A percentile compares a stretch with the other conserved stretches of the same genome.
These are phyloP conservation scores for Mycena polygramma DNA, from an alignment of 768 basidiomycete genomes.

Conservation along the genomic window DNA sequence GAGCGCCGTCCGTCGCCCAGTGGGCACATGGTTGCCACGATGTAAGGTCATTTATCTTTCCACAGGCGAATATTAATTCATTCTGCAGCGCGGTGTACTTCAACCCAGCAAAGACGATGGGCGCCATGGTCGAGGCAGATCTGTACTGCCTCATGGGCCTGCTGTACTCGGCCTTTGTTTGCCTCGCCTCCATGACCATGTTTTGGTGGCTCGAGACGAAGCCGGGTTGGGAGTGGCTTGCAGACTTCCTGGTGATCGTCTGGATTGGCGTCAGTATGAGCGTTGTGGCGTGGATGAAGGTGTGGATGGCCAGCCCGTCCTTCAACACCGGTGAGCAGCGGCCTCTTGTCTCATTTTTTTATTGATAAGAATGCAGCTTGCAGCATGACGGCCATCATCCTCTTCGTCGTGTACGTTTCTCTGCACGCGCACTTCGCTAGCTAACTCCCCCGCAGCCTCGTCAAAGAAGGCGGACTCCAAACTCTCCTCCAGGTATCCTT, in stretches of 20 bases:
- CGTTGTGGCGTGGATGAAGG: slow-evolving; percentile 89
- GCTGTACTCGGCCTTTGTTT: slow-evolving; percentile 79
- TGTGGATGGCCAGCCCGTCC: slow-evolving; percentile 85
- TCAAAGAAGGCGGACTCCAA: slow-evolving; percentile 89
- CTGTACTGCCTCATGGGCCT: slow-evolving; percentile 81
- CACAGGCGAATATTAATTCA: neutral
- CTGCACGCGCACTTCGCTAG: neutral
- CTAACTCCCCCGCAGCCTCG: slow-evolving; percentile 62
- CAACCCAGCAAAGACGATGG: slow-evolving; percentile 93
- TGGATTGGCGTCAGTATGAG: slow-evolving; percentile 92
- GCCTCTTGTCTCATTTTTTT: neutral
- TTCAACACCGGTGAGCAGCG: slow-evolving; percentile 81
- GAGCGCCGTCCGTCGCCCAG: slow-evolving; percentile 75
- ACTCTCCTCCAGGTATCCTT: slow-evolving; percentile 81
- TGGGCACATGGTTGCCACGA: slow-evolving; percentile 93
- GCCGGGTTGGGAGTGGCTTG: slow-evolving; percentile 80
- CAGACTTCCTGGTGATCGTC: slow-evolving; percentile 77
- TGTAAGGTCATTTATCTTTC: slow-evolving; percentile 67
- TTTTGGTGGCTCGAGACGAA: slow-evolving; percentile 84
- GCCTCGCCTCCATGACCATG: slow-evolving; percentile 79
- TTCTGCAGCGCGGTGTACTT: slow-evolving; percentile 80
- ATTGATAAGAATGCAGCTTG: too few species aligned
- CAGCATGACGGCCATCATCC: slow-evolving; percentile 86
- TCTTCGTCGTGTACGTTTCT: slow-evolving; percentile 80
- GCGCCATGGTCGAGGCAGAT: slow-evolving; percentile 94